These are phyloP conservation scores for Paramarasmius palmivorus DNA, from an alignment of 1,284 basidiomycete genomes.

Conservation along the genomic window DNA sequence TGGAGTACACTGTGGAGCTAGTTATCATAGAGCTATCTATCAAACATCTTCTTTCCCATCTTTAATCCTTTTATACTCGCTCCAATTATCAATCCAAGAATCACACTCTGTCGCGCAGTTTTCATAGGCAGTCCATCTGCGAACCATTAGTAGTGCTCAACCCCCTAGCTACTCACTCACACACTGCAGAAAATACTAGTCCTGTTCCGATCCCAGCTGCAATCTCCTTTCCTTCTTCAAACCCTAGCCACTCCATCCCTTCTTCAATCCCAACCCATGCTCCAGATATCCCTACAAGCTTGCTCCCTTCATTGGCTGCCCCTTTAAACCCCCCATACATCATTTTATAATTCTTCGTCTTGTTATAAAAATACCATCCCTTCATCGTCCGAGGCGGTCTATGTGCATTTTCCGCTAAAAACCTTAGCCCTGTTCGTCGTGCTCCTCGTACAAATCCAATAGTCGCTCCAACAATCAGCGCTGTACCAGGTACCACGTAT, in stretches of 20 bases:
- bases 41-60: constrained; percentile 31
- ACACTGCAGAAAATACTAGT: constrained; percentile 55
- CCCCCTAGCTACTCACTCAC: constrained; percentile 49
- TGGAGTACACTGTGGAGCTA: neutral
- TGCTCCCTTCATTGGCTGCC: constrained; percentile 57
- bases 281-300: constrained; percentile 54
- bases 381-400: constrained; percentile 77
- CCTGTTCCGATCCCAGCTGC: constrained; percentile 68
- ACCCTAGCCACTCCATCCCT: constrained; percentile 48
- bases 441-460: constrained; percentile 75
- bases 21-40: neutral
- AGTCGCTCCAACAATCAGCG: constrained; percentile 58
- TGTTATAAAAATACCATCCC: constrained; percentile 92
- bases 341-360: constrained; percentile 88
- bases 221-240: constrained; percentile 50
- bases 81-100: constrained; percentile 57
- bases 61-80: constrained; percentile 52
- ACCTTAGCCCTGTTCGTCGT: constrained; percentile 55
- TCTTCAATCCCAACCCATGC: constrained; percentile 75
- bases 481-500: constrained; percentile 49
- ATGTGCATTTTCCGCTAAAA: constrained; percentile 70
- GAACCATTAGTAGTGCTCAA: constrained; percentile 8
- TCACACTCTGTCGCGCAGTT: constrained; percentile 45
- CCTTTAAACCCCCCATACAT: constrained; percentile 72
- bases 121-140: constrained; percentile 64